Evolutionary conservation across 306 rosid genomes (phyloP).

Genomic region (Prunus salicina): DNA sequence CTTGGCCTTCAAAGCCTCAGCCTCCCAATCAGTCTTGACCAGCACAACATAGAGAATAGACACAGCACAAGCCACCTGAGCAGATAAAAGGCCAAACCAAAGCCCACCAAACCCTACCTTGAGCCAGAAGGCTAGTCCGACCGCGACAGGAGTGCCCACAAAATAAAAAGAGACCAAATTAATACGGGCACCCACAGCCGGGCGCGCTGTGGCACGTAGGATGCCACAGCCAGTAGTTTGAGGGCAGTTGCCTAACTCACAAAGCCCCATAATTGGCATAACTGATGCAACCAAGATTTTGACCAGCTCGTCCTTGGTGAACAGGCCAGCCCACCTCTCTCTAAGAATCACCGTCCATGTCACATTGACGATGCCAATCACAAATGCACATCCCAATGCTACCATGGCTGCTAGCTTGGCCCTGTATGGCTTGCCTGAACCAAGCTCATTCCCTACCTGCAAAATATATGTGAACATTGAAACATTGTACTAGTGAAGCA

Average conservation of each 20-base stretch:
- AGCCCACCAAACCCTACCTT: conserved; percentile 78
- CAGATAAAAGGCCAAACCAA: conserved; percentile 85
- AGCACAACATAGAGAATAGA: conserved; percentile 69
- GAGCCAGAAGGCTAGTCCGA: conserved; percentile 76
- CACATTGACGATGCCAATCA: conserved; percentile 76
- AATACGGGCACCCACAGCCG: conserved; percentile 63
- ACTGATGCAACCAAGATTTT: conserved; percentile 67
- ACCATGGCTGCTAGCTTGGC: conserved; percentile 93
- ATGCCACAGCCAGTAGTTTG: conserved; percentile 94
- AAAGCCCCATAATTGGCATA: conserved; percentile 82
- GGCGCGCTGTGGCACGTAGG: conserved; percentile 77
- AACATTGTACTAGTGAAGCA: too few relatives aligned
- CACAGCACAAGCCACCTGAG: conserved; percentile 74
- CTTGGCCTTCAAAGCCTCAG: conserved; percentile 73
- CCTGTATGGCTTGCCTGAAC: conserved; percentile 82
- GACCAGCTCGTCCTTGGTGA: conserved; percentile 59
- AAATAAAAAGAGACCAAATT: conserved; percentile 71
- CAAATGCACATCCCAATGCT: conserved; percentile 77
- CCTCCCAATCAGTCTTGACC: conserved; percentile 75
- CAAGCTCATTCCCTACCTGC: conserved; percentile 96
- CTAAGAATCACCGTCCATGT: conserved; percentile 76
- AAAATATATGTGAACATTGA: background rate
- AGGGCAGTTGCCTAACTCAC: conserved; percentile 90
- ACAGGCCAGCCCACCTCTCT: conserved; percentile 73
- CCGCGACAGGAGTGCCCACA: conserved; percentile 83